Conservation (phyloP, 805 yeast species). For the Candida incommunis region DNA sequence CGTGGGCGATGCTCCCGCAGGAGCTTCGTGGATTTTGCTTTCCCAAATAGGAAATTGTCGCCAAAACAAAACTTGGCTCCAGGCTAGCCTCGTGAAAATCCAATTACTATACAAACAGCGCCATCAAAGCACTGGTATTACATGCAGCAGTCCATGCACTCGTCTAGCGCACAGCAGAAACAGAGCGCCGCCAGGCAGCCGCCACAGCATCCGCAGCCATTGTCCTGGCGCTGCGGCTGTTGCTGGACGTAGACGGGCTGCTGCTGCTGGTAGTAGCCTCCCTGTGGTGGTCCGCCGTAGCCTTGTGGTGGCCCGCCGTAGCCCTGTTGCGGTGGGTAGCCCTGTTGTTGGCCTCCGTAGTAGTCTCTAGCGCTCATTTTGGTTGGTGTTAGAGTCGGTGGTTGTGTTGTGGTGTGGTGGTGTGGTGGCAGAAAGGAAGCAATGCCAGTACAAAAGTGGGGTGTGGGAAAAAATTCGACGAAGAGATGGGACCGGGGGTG, state of each 20-base stretch:
- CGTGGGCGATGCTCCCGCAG: too few species aligned
- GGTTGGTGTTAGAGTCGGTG: too few species aligned
- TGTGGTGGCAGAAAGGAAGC: too few species aligned
- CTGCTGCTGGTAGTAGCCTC: slow-evolving; percentile 11
- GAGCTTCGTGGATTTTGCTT: too few species aligned
- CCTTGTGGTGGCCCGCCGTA: slow-evolving; percentile 2
- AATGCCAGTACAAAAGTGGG: too few species aligned
- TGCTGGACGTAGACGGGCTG: slow-evolving; percentile 17
- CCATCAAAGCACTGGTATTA: neutral
- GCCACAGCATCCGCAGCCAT: slow-evolving; percentile 3
- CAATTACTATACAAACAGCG: too few species aligned
- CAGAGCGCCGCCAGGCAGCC: slow-evolving; percentile 6
- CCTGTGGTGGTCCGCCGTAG: slow-evolving; percentile 5
- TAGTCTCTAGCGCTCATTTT: slow-evolving; percentile 1
- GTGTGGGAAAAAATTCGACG: too few species aligned
- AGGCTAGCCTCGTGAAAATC: too few species aligned
- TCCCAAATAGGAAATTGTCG: too few species aligned
- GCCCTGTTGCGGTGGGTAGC: slow-evolving; percentile 7
- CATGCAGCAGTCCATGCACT: neutral
- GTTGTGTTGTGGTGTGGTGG: too few species aligned
- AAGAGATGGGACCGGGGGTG: too few species aligned
- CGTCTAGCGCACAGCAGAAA: neutral
- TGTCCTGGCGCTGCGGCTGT: slow-evolving; percentile 8
- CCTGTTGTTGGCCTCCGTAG: slow-evolving; percentile 3
- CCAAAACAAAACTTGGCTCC: too few species aligned